Evolutionary conservation across 148 eudicot genomes (phyloP).

Genomic region (Spergularia marina): DNA sequence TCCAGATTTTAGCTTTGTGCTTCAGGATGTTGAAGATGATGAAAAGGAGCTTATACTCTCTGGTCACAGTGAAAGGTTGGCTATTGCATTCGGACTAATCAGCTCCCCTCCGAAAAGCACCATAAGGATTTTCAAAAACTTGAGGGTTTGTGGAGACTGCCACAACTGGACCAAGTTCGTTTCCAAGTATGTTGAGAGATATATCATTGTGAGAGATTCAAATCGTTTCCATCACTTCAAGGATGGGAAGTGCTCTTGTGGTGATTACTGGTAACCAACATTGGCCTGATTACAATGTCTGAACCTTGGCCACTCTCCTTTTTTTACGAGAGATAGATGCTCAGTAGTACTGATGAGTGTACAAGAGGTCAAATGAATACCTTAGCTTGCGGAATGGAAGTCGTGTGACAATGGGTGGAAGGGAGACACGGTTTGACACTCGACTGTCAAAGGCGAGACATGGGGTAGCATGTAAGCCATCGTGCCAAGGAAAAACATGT

Average conservation of each 20-base stretch:
- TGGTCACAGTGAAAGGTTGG: slow-evolving; percentile 71
- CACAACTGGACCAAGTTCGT: slow-evolving; percentile 66
- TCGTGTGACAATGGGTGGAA: too few species aligned
- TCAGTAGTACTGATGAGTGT: too few species aligned
- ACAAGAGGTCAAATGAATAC: too few species aligned
- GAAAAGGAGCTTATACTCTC: slow-evolving; percentile 69
- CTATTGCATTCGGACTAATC: slow-evolving; percentile 62
- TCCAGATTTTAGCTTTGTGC: slow-evolving; percentile 59
- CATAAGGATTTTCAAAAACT: slow-evolving; percentile 60
- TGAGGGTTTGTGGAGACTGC: slow-evolving; percentile 81
- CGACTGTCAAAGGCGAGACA: too few species aligned
- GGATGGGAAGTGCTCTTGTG: slow-evolving; percentile 70
- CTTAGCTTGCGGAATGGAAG: too few species aligned
- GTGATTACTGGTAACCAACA: slow-evolving; percentile 57
- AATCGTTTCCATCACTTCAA: slow-evolving; percentile 78
- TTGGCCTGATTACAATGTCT: neutral
- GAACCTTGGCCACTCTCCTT: neutral
- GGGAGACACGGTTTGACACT: too few species aligned
- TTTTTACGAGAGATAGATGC: too few species aligned
- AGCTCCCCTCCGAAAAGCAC: slow-evolving; percentile 54
- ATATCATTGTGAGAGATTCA: slow-evolving; percentile 69
- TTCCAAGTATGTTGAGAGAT: slow-evolving; percentile 56
- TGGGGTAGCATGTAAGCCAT: too few species aligned
- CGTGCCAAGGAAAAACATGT: too few species aligned
- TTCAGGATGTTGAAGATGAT: slow-evolving; percentile 83